These are phyloP conservation scores for Trypanosoma brucei DNA, from an alignment of 208 protist species.

Conservation along the genomic window DNA sequence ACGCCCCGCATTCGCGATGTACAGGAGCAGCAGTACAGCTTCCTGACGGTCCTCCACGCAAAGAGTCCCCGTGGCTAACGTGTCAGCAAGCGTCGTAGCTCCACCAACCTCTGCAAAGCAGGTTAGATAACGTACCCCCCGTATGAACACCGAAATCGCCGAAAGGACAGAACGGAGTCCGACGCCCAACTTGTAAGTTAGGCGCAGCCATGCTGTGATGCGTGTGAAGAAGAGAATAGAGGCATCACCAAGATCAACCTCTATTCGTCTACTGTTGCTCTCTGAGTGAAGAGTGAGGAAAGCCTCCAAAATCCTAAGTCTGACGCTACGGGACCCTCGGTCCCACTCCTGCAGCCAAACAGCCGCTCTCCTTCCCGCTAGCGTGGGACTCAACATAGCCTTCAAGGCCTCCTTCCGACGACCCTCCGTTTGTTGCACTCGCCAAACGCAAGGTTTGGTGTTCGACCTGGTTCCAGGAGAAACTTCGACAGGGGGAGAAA, in stretches of 20 bases:
- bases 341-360: slow-evolving; percentile 74
- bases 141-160: slow-evolving; percentile 69
- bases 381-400: slow-evolving; percentile 21
- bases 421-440: slow-evolving; percentile 4
- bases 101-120: slow-evolving; percentile 74
- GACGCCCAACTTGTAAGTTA: slow-evolving; percentile 49
- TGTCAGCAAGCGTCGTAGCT: slow-evolving; percentile 53
- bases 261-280: slow-evolving; percentile 59
- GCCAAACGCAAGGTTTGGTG: background rate
- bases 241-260: slow-evolving; percentile 67
- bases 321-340: slow-evolving; percentile 29
- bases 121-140: slow-evolving; percentile 66
- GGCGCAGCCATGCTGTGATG: slow-evolving; percentile 74
- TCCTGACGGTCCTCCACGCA: slow-evolving; percentile 38
- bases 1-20: slow-evolving; percentile 76
- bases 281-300: slow-evolving; percentile 57
- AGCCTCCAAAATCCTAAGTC: slow-evolving; percentile 57
- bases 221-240: slow-evolving; percentile 78
- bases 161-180: slow-evolving; percentile 47
- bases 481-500: background rate
- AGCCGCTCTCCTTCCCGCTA: slow-evolving; percentile 47
- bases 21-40: slow-evolving; percentile 62
- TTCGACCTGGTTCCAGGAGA: background rate
- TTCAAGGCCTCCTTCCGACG: slow-evolving; percentile 5
- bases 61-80: slow-evolving; percentile 18